Evolutionary conservation across 2,329 filamentous ascomycete genomes (phyloP).

Genomic region (Colletotrichum limetticola): DNA sequence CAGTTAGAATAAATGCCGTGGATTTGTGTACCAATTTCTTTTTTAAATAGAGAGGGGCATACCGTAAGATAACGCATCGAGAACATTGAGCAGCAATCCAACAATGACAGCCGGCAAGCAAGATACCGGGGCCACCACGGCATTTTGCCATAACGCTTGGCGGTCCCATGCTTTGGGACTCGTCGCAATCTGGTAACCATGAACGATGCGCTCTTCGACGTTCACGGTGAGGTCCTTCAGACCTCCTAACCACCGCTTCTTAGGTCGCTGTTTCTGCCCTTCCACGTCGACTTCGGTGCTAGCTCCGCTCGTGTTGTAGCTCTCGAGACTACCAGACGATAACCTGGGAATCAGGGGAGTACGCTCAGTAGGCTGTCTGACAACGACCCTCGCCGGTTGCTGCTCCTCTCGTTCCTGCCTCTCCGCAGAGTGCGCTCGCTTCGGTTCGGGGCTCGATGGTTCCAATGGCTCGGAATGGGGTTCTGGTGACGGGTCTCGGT

Average conservation of each 20-base stretch:
- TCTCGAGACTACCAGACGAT: conserved; percentile 39
- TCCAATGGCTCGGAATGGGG: conserved; percentile 36
- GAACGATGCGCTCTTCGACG: conserved; percentile 44
- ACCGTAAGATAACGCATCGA: conserved; percentile 96
- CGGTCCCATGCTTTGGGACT: conserved; percentile 69
- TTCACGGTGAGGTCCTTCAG: conserved; percentile 45
- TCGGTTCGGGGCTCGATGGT: conserved; percentile 13
- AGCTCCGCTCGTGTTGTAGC: conserved; percentile 39
- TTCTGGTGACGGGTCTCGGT: conserved; percentile 39
- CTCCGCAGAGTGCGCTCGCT: conserved; percentile 12
- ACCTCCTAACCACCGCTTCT: conserved; percentile 47
- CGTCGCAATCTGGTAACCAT: conserved; percentile 39
- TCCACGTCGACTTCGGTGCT: conserved; percentile 57
- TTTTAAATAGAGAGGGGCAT: conserved; percentile 41
- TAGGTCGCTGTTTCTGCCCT: conserved; percentile 54
- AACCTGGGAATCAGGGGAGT: conserved; percentile 58
- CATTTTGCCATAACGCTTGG: conserved; percentile 70
- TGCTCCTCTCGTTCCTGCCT: conserved; percentile 25
- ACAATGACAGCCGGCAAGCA: conserved; percentile 89
- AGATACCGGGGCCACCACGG: conserved; percentile 73
- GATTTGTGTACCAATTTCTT: conserved; percentile 6
- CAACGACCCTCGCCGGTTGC: conserved; percentile 14
- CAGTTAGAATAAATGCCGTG: conserved; percentile 30
- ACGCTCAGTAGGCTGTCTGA: conserved; percentile 49
- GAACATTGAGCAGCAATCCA: conserved; percentile 88